Evolutionary conservation across 257 asterid species (phyloP).

Genomic region (Misopates orontium): DNA sequence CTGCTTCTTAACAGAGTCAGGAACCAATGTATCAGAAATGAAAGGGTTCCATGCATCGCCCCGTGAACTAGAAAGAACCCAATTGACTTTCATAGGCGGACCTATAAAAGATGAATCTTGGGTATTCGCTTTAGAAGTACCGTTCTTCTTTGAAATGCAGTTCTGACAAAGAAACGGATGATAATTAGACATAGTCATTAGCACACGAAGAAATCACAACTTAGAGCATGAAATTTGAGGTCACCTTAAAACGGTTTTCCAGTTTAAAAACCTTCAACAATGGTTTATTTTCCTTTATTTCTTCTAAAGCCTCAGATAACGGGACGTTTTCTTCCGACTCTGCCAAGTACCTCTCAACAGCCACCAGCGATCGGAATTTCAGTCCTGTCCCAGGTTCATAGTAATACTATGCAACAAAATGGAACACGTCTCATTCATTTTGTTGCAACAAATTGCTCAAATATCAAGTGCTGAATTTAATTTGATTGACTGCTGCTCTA

Average conservation of each 20-base stretch:
- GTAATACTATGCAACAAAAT: conserved; percentile 52
- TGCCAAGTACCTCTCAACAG: conserved; percentile 57
- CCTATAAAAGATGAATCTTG: conserved; percentile 38
- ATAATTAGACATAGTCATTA: conserved; percentile 3
- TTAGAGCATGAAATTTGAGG: conserved; percentile 18
- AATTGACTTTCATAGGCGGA: conserved; percentile 64
- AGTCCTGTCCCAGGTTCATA: conserved; percentile 77
- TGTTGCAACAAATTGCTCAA: no score
- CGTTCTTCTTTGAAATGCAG: conserved; percentile 34
- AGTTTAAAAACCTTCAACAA: conserved; percentile 54
- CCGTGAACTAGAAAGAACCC: conserved; percentile 65
- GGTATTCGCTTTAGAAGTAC: conserved; percentile 12
- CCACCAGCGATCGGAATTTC: conserved; percentile 63
- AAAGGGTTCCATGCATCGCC: conserved; percentile 72
- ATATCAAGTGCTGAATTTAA: no score
- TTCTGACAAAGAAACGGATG: conserved; percentile 32
- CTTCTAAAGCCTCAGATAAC: conserved; percentile 47
- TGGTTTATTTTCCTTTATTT: conserved; percentile 55
- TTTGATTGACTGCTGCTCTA: no score
- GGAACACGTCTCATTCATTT: neutral
- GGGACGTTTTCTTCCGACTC: conserved; percentile 55
- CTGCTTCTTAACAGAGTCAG: conserved; percentile 62
- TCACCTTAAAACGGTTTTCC: conserved; percentile 45
- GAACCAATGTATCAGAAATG: conserved; percentile 43
- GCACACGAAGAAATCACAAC: neutral